Evolutionary conservation across 1,284 basidiomycete species (phyloP).

Genomic region (Laetiporus sulphureus): DNA sequence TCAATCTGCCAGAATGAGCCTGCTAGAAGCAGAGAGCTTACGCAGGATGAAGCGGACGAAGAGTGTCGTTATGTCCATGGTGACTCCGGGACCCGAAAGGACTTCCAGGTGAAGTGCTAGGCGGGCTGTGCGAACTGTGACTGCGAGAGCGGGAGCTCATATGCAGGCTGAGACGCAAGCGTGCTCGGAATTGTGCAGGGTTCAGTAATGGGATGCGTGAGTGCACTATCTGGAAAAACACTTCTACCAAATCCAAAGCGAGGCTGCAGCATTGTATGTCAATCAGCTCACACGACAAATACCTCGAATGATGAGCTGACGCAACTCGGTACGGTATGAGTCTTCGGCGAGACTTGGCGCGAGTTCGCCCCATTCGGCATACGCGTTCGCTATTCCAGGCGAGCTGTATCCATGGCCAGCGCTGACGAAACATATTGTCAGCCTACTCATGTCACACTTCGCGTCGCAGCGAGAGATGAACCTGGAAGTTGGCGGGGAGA

Average conservation of each 20-base stretch:
- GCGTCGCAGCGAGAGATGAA: conserved; percentile 25
- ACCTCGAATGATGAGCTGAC: conserved; percentile 7
- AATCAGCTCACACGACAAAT: not conserved
- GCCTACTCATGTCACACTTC: no score
- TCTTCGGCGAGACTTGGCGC: conserved; percentile 64
- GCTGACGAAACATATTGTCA: no score
- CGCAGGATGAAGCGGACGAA: conserved; percentile 20
- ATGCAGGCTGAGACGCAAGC: conserved; percentile 47
- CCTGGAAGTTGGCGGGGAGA: conserved; percentile 61
- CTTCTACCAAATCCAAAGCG: conserved; percentile 82
- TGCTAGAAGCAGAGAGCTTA: conserved; percentile 7
- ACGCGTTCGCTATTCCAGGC: conserved; percentile 10
- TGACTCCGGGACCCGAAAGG: conserved; percentile 8
- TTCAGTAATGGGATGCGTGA: conserved; percentile 77
- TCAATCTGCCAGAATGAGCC: not conserved
- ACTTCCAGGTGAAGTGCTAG: not conserved
- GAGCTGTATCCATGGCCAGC: conserved; percentile 3
- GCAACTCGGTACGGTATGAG: conserved; percentile 64
- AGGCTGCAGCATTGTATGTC: conserved; percentile 44
- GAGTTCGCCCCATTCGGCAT: conserved; percentile 58
- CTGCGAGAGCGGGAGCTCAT: conserved; percentile 21
- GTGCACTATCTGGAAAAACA: conserved; percentile 85
- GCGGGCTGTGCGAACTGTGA: conserved; percentile 9
- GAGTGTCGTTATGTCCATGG: conserved; percentile 10
- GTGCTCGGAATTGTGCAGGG: conserved; percentile 66